A percentile compares a stretch with the other conserved stretches of the same genome.
Evolutionary conservation across 306 rosid species (phyloP).

Genomic region (Gillenia trifoliata): DNA sequence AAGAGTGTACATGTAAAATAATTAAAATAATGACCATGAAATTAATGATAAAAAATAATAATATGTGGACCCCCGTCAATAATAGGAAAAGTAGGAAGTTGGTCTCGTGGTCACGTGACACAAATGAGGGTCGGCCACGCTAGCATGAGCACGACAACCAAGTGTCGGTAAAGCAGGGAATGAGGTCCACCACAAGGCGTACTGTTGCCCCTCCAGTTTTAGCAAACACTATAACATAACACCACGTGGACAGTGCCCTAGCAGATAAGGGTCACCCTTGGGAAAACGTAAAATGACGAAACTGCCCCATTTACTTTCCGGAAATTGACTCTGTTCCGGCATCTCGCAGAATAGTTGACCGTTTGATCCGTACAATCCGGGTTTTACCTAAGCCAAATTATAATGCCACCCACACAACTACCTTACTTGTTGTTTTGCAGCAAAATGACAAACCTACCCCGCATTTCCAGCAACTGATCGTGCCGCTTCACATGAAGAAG

Average conservation of each 20-base stretch:
- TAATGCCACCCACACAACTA: background rate
- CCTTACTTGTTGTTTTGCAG: background rate
- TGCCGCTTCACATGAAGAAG: background rate
- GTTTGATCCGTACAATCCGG: conserved; percentile 19
- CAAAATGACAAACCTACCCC: conserved; percentile 35
- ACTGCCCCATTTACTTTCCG: background rate
- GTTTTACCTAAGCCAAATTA: background rate
- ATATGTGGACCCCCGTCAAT: conserved; percentile 18
- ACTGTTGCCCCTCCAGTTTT: conserved; percentile 2
- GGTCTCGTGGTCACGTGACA: conserved; percentile 29
- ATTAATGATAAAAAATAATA: background rate
- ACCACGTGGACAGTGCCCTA: conserved; percentile 46
- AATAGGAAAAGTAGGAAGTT: conserved; percentile 16
- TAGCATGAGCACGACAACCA: conserved; percentile 28
- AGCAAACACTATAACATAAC: conserved; percentile 11
- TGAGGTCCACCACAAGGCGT: conserved; percentile 18
- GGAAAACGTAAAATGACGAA: conserved; percentile 2
- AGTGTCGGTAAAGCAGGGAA: conserved; percentile 59
- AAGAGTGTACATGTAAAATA: background rate
- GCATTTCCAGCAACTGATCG: background rate
- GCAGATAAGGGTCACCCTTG: background rate
- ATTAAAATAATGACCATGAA: background rate
- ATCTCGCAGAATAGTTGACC: background rate
- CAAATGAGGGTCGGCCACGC: conserved; percentile 34
- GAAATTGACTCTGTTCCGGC: background rate